Evolutionary conservation across 805 yeast species (phyloP), one percentile per base, ranked within the genome.

Genomic region (Yamadazyma paraphyllophila): DNA sequence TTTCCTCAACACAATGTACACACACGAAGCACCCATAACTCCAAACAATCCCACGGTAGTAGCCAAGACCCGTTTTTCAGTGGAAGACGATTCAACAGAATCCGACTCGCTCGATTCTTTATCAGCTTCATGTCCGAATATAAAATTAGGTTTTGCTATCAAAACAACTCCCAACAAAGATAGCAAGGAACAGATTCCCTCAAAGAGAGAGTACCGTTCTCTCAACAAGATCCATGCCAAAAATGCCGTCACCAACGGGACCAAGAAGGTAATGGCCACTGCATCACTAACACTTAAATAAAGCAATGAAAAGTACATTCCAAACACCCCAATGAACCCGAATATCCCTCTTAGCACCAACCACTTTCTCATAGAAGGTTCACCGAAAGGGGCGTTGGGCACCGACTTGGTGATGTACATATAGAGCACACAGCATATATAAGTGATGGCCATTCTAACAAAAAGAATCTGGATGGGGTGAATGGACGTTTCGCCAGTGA

Each of bases 281-380:
- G 95, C 87, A 58, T 90, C 97, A 9, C 91, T 82, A 5, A 90
- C 75, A 41, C 88, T 78, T 38, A 90, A 70, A 56, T 85, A 87
- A 66, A 80, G 74, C 51, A 90, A 67, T 1, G 96, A 80, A 59
- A 73, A 87, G 62, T 88, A 90, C 58, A 86, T 70, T 3, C 92
- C 84, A 57, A 83, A 83, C 5, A 89, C 95, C 3, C 96, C 96
- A 46, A 85, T 61, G 54, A 69, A 87, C 5, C 97, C 97, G 12
- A 81, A 72, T 1, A 74, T 40, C 0, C 96, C 96, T 49, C 97
- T 71, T 4, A 77, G 38, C 0, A 79, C 59, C 47, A 89, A 65
- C 54, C 78, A 70, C 41, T 61, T 56, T 11, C 96, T 68, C 32
- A 80, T 59, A 2, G 73, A 77, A 10, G 64, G 72, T 1, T 89